These are phyloP conservation scores for Sporothrix brunneoviolacea DNA, from an alignment of 2,329 filamentous ascomycete genomes.

Conservation along the genomic window DNA sequence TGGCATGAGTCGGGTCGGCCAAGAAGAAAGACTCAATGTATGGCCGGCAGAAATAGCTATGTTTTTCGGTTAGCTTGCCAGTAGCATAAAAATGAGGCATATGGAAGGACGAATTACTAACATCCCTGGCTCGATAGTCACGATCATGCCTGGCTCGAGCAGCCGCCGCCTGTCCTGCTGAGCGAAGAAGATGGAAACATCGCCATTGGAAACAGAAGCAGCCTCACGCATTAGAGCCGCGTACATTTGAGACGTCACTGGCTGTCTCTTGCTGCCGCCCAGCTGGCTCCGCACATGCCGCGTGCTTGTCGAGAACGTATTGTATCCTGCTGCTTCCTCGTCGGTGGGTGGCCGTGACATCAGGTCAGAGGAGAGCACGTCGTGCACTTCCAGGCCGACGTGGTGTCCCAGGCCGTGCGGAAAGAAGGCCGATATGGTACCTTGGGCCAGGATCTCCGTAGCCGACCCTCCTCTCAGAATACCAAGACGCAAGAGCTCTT, in stretches of 20 bases:
- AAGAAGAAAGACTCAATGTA: slow-evolving; percentile 67
- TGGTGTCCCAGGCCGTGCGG: slow-evolving; percentile 61
- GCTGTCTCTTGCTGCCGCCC: slow-evolving; percentile 35
- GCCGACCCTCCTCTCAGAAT: slow-evolving; percentile 59
- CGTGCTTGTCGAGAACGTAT: background rate
- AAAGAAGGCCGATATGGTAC: slow-evolving; percentile 56
- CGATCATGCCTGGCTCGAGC: slow-evolving; percentile 58
- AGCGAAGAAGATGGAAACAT: background rate
- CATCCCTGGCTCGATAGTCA: slow-evolving; percentile 75
- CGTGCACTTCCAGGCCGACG: slow-evolving; percentile 59
- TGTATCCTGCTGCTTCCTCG: background rate
- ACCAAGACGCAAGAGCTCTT: slow-evolving; percentile 63
- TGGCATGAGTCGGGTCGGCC: slow-evolving; percentile 48
- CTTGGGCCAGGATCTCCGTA: slow-evolving; percentile 45
- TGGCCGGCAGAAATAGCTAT: slow-evolving; percentile 65
- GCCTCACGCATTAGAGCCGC: slow-evolving; percentile 23
- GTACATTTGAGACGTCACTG: slow-evolving; percentile 32
- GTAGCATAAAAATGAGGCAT: background rate
- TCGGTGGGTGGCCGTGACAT: slow-evolving; percentile 20
- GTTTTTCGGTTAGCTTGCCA: background rate
- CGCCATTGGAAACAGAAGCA: slow-evolving; percentile 9
- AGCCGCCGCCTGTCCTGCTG: slow-evolving; percentile 14
- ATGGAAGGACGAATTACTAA: slow-evolving; percentile 27
- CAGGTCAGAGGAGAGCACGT: slow-evolving; percentile 41
- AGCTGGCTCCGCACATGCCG: slow-evolving; percentile 17